Evolutionary conservation across 257 asterid species (phyloP), one percentile per base, ranked within the genome.

Genomic region (Solanum sitiens): DNA sequence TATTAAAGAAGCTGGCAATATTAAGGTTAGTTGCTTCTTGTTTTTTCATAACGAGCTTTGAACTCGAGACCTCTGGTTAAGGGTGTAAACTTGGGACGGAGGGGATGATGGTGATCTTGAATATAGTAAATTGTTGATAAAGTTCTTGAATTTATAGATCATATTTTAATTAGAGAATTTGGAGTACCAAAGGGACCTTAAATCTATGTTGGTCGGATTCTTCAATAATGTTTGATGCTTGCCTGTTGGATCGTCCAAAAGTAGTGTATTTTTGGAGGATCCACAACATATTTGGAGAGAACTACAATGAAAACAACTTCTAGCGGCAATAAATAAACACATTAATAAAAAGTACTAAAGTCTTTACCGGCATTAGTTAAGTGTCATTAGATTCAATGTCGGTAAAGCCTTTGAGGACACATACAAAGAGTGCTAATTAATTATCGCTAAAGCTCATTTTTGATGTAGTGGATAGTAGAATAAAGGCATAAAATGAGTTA

Each of bases 1-100:
- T 9, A 94, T 95, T 35, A 94, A 94, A 87, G 95, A 95, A 82
- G 95, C 96, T 44, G 96, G 96, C n/a, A 94, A 95, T 87, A 80
- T 95, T 33, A 94, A 95, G 98, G 98, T 95, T 71, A 6, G 7
- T 16, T 37, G 1, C 35, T 74, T 32, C 40, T 11, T 9, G 14
- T 45, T 63, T 20, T 35, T 9, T 12, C 10, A 1, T 4, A 32
- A 33, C 0, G 0, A 1, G 27, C 14, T 20, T 18, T 11, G 82
- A 68, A 73, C 30, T 1, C 2, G 50, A 73, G 50, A 37, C 7
- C 0, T 3, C 2, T 35, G 16, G 16, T 72, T 72, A 72, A 33
- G 45, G 27, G 2, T 7, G 83, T 75, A 40, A 37, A 23, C 4
- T 2, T 6, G 27, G 3, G 83, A 21, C 59, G 14, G 2, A 56